Percentiles rank a stretch among this genome's conserved stretches.
phyloP scores from a whole-genome alignment of 139 green algal genomes.

The Tetraselmis striata region DNA sequence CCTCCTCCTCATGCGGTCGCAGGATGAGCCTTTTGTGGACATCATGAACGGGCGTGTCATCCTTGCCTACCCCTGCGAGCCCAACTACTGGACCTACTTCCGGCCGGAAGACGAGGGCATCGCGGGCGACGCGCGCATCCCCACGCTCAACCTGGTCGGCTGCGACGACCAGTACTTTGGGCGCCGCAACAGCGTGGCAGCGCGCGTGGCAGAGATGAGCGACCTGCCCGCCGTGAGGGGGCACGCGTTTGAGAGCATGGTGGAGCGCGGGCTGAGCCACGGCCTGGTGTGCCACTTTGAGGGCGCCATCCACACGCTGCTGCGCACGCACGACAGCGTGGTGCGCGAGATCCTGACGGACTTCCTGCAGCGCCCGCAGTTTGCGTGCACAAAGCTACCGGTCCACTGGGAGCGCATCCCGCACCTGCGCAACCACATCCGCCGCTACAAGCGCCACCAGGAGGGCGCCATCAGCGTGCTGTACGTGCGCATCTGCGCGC shows the following conservation, averaged over 20 bases:
- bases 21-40: not conserved
- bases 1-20: no score
- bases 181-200: not conserved
- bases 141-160: slow-evolving; percentile 3
- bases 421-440: not conserved
- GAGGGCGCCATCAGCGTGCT: not conserved
- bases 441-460: not conserved
- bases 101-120: not conserved
- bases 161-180: not conserved
- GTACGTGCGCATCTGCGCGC: not conserved
- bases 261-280: not conserved
- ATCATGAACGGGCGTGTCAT: not conserved
- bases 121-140: not conserved
- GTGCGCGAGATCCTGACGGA: not conserved
- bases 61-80: not conserved
- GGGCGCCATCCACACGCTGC: not conserved
- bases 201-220: not conserved
- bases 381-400: not conserved
- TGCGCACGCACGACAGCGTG: not conserved
- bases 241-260: not conserved
- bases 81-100: slow-evolving; percentile 4
- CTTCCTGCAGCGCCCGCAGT: not conserved
- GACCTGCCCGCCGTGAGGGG: not conserved
- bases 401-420: not conserved
- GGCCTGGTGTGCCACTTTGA: slow-evolving; percentile 1